phyloP scores from a whole-genome alignment of 257 asterid species.

The Prunella vulgaris region DNA sequence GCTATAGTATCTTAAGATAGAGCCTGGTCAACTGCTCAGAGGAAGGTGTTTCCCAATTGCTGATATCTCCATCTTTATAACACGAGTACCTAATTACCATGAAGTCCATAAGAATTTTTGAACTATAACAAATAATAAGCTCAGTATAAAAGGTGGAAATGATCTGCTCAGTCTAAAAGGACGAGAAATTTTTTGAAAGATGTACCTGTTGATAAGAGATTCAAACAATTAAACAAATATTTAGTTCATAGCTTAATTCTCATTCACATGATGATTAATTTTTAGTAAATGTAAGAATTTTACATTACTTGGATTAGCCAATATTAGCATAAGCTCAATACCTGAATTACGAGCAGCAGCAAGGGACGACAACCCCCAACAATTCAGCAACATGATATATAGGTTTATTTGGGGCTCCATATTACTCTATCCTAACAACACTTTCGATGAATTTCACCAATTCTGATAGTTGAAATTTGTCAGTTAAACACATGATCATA shows the following conservation, averaged over 20 bases:
- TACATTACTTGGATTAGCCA: constrained; percentile 75
- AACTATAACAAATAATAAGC: not conserved
- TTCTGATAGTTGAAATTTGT: constrained; percentile 28
- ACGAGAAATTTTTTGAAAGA: constrained; percentile 38
- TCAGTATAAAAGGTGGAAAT: constrained; percentile 36
- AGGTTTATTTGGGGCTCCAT: constrained; percentile 46
- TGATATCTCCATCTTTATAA: constrained; percentile 43
- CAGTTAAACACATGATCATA: not conserved
- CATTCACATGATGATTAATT: not conserved
- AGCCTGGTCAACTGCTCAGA: constrained; percentile 41
- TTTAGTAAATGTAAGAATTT: not conserved
- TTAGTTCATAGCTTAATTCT: not conserved
- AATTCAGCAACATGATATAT: constrained; percentile 79
- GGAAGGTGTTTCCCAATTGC: constrained; percentile 41
- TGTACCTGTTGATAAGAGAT: constrained; percentile 47
- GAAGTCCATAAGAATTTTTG: not conserved
- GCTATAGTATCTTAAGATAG: constrained; percentile 40
- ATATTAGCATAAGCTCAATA: constrained; percentile 55
- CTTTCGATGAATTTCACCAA: constrained; percentile 67
- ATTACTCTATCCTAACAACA: constrained; percentile 45
- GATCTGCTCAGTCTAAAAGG: constrained; percentile 44
- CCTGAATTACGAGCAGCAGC: constrained; percentile 81
- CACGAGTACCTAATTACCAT: constrained; percentile 44
- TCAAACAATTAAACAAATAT: not conserved
- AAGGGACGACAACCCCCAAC: constrained; percentile 77